Base-by-base conservation (phyloP, 2,329 filamentous ascomycete genomes). In the Claviceps fusiformis region DNA sequence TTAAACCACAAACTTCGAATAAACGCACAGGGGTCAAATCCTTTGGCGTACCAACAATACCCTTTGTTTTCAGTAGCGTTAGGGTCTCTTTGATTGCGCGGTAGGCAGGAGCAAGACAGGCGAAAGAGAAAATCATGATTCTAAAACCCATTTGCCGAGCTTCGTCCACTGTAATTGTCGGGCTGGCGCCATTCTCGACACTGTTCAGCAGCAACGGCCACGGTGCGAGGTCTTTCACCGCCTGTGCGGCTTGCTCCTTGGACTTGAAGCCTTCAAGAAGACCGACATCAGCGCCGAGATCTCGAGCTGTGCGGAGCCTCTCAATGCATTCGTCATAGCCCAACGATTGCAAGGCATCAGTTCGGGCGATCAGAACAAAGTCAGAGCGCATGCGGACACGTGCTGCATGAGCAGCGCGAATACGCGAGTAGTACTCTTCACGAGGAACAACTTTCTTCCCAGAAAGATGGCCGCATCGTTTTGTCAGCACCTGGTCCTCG, bases 351-450 rank as follows among this genome's bases (percentile, higher is more conserved):
- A 82, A 67, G 1, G 82, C 79, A 60, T 85, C 82, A 0, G 82
- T 85, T 10, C 82, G 74, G 0, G 81, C 82, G 57, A 86, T 85
- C 54, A 86, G 74, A 17, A 86, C 74, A 52, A 86, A 81, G 59
- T 85, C 81, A 17, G 73, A 73, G 11, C 71, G 70, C 35, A 76
- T 63, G 19, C 70, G 67, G 15, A 73, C 66, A 5, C 80, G 71
- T 1, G 80, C 78, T 4, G 72, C 68, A 37, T 70, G 71, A 0
- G 81, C 80, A 0, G 82, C 81, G 3, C 76, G 72, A 61, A 86
- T 80, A 0, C 82, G 73, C 5, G 72, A 66, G 41, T 75, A 67
- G 60, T 74, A 85, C 39, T 76, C 74, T 1, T 76, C 73, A 0
- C 65, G 60, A 1, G 68, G 63, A n/a, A 86, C 82, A 6, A 86